Evolutionary conservation across 257 asterid species (phyloP), one percentile per base, ranked within the genome.

Genomic region (Ajuga chamaepitys): DNA sequence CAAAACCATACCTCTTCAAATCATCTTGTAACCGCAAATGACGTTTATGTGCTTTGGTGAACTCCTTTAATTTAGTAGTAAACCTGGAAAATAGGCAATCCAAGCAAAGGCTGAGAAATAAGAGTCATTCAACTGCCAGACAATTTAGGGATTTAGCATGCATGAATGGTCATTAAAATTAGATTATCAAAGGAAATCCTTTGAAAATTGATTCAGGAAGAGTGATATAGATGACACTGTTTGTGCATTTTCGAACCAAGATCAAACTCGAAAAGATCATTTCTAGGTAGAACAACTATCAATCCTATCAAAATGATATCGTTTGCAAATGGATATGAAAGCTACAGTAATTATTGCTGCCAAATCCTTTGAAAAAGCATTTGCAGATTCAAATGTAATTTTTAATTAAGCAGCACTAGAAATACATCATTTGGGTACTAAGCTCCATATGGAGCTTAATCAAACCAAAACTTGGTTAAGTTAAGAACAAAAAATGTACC

Each of bases 11-110:
- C 99, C 97, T 89, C 85, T 89, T 93, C 68, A 93, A 77, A 65
- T 93, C 95, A 62, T 82, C 97, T 72, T 89, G 90, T 66, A 89
- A 66, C 34, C 84, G 80, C 68, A 72, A 69, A 65, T 84, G 87
- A 58, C 80, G 94, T 63, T 64, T 86, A 64, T 93, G 88, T 63
- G 88, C 95, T 75, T 87, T 88, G 28, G 80, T 52, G 72, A 93
- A 87, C 82, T 83, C 82, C 87, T 87, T 89, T 16, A 86, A 74
- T 71, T 81, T 84, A 40, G 83, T 51, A 14, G 81, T 76, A 55
- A 86, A 52, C 90, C 97, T 93, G 76, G 51, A 78, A 71, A 53
- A 73, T 42, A 35, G 51, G 46, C 44, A 66, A 69, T 32, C 37
- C 28, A 53, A 74, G 64, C 13, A 20, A 62, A 58, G 32, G 67